Conservation (phyloP, 2,329 filamentous ascomycete genomes). For the Pyrenophora teres region DNA sequence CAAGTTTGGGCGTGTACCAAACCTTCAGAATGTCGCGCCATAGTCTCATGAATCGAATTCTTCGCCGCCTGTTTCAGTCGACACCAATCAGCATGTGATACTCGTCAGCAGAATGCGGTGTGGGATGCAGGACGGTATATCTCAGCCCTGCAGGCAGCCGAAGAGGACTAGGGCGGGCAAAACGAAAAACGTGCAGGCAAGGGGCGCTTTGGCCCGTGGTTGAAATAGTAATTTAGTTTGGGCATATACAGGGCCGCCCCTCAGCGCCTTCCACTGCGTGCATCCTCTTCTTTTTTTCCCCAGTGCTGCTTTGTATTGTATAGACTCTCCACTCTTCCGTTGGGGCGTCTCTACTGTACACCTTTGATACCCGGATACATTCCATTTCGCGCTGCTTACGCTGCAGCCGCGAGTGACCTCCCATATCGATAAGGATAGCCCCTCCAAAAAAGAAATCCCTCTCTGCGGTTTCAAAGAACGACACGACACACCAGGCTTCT, state of each 20-base stretch:
- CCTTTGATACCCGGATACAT: conserved; percentile 26
- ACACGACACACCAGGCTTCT: conserved; percentile 18
- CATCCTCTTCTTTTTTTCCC: conserved; percentile 23
- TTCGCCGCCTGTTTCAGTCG: conserved; percentile 8
- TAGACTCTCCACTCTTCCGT: conserved; percentile 39
- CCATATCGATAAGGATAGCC: conserved; percentile 40
- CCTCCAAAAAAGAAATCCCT: conserved; percentile 35
- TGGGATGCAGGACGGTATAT: conserved; percentile 9
- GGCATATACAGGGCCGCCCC: conserved; percentile 24
- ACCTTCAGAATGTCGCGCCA: conserved; percentile 3
- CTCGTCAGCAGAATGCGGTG: conserved; percentile 14
- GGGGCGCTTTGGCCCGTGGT: conserved; percentile 20
- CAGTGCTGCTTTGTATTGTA: conserved; percentile 26
- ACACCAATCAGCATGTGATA: conserved; percentile 7
- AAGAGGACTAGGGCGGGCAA: conserved; percentile 22
- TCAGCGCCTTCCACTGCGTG: conserved; percentile 14
- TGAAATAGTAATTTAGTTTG: conserved; percentile 33
- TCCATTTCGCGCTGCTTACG: conserved; percentile 16
- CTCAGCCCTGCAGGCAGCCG: conserved; percentile 9
- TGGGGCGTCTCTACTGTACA: conserved; percentile 28
- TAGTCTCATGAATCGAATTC: conserved; percentile 1
- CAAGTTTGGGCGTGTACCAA: not conserved
- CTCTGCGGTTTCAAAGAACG: conserved; percentile 9
- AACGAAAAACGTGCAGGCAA: conserved; percentile 23
- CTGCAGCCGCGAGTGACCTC: conserved; percentile 15